Evolutionary conservation across 2,329 filamentous ascomycete species (phyloP).

Genomic region (Botryotinia convoluta): DNA sequence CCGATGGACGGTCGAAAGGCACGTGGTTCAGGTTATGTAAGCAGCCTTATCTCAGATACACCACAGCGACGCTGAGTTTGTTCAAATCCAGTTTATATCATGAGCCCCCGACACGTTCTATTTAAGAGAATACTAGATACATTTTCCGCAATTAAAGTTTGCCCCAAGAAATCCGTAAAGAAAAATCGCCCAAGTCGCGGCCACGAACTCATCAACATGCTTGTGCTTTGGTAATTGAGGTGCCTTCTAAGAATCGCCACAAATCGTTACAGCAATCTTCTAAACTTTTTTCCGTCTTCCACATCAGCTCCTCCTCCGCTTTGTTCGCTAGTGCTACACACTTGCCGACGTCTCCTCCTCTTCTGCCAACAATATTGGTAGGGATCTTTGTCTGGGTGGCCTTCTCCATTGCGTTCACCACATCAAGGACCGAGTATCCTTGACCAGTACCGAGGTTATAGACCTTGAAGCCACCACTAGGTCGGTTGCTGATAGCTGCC

Average conservation of each 20-base stretch:
- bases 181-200: not conserved
- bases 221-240: conserved; percentile 1
- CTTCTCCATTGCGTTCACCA: conserved; percentile 42
- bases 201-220: not conserved
- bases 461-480: conserved; percentile 41
- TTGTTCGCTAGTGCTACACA: conserved; percentile 45
- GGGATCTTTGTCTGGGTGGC: conserved; percentile 42
- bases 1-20: not conserved
- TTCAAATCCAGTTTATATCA: not conserved
- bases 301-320: conserved; percentile 45
- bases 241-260: conserved; percentile 29
- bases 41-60: conserved; percentile 8
- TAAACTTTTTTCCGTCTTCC: conserved; percentile 38
- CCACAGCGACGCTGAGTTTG: not conserved
- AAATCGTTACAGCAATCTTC: conserved; percentile 31
- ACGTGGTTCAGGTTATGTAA: conserved; percentile 8
- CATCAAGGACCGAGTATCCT: conserved; percentile 47
- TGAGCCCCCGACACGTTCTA: not conserved
- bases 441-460: conserved; percentile 49
- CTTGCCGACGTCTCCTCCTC: conserved; percentile 45
- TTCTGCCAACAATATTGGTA: conserved; percentile 40
- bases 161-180: not conserved
- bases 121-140: not conserved
- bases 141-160: not conserved
- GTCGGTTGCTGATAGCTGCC: conserved; percentile 48